Conservation (phyloP, 352 stramenopile species). For the Albugo candida region DNA sequence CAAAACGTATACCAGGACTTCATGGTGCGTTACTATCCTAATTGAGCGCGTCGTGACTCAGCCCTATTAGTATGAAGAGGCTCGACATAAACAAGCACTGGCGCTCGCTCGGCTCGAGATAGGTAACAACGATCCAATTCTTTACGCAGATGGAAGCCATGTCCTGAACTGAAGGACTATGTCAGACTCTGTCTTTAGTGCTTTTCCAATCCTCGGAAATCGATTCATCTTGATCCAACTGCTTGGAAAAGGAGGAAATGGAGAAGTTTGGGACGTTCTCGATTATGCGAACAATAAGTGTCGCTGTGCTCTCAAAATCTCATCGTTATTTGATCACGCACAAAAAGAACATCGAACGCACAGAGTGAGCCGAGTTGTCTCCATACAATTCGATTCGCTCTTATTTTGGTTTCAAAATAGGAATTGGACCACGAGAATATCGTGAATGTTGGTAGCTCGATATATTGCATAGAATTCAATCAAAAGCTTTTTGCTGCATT, state of each 20-base stretch:
- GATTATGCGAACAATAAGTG: slow-evolving; percentile 48
- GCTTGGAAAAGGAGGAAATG: slow-evolving; percentile 52
- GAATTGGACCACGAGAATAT: slow-evolving; percentile 52
- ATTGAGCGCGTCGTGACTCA: neutral
- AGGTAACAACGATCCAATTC: too few species aligned
- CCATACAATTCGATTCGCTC: slow-evolving; percentile 3
- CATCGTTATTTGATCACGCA: slow-evolving; percentile 44
- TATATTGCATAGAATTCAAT: slow-evolving; percentile 42
- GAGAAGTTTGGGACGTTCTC: slow-evolving; percentile 65
- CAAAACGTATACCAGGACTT: slow-evolving; percentile 35
- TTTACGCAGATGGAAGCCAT: neutral
- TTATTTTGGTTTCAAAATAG: slow-evolving; percentile 12
- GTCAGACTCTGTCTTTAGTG: slow-evolving; percentile 41
- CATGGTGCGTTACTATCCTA: slow-evolving; percentile 16
- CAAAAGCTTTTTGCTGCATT: slow-evolving; percentile 60
- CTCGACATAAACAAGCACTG: slow-evolving; percentile 49
- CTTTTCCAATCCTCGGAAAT: slow-evolving; percentile 49
- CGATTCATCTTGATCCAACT: slow-evolving; percentile 42
- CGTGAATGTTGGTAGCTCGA: slow-evolving; percentile 29
- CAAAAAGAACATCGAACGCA: slow-evolving; percentile 50
- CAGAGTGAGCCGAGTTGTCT: slow-evolving; percentile 19
- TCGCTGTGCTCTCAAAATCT: slow-evolving; percentile 45
- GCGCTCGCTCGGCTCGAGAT: slow-evolving; percentile 58
- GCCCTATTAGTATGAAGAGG: slow-evolving; percentile 34
- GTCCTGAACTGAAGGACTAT: neutral